phyloP scores from a whole-genome alignment of 2,329 filamentous ascomycete genomes.

The Leptographium flavum region DNA sequence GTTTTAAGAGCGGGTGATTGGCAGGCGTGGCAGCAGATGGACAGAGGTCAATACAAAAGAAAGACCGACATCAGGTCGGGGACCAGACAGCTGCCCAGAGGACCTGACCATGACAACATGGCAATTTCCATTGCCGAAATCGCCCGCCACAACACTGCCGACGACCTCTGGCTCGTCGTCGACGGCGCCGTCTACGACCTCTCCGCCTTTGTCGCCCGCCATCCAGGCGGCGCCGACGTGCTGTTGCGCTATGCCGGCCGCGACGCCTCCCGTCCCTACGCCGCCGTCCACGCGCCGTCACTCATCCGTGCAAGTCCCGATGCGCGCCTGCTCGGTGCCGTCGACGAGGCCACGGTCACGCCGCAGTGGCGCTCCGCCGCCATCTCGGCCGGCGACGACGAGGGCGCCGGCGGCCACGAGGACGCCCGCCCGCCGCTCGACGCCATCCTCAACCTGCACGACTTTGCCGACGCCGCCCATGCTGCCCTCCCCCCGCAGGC shows the following conservation, averaged over 20 bases:
- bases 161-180: conserved; percentile 3
- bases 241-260: conserved; percentile 35
- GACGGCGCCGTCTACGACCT: conserved; percentile 5
- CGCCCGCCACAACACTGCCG: background rate
- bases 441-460: conserved; percentile 20
- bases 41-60: no score
- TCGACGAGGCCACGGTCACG: conserved; percentile 26
- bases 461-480: conserved; percentile 33
- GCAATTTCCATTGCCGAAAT: background rate
- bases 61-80: no score
- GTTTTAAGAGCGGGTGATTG: no score
- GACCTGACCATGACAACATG: background rate
- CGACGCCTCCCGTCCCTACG: conserved; percentile 38
- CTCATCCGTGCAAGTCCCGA: conserved; percentile 26
- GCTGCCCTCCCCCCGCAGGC: conserved; percentile 30
- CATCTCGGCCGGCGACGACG: conserved; percentile 6
- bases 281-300: conserved; percentile 30
- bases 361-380: conserved; percentile 8
- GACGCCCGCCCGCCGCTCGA: conserved; percentile 6
- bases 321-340: conserved; percentile 30
- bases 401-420: background rate
- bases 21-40: no score
- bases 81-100: no score
- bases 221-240: conserved; percentile 13
- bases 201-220: conserved; percentile 4